phyloP scores from a whole-genome alignment of 2,329 filamentous ascomycete genomes.

The Botryotinia globosa region DNA sequence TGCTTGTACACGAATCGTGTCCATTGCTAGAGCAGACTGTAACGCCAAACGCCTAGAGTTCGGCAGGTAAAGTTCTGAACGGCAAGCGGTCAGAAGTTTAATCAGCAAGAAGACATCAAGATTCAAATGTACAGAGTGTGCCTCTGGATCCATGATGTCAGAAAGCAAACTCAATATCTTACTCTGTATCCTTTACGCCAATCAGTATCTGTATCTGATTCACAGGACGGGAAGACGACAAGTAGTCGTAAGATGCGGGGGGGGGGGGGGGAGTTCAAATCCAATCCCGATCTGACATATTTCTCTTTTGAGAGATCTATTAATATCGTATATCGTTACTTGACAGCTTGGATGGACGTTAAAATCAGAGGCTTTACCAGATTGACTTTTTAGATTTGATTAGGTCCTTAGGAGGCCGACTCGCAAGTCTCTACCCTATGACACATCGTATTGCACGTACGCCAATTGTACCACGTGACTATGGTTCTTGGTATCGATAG shows the following conservation, averaged over 20 bases:
- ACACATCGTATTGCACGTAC: neutral
- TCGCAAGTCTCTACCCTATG: neutral
- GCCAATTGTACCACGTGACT: neutral
- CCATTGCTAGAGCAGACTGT: neutral
- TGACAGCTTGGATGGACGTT: neutral
- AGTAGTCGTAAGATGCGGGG: neutral
- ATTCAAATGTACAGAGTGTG: neutral
- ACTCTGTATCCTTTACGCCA: neutral
- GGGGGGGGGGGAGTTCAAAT: neutral
- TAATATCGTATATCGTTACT: neutral
- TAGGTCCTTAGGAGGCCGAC: neutral
- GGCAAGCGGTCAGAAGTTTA: too few species aligned
- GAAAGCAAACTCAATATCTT: neutral
- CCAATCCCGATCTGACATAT: neutral
- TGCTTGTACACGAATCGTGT: constrained; percentile 9
- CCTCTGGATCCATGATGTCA: constrained; percentile 1
- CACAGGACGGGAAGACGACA: neutral
- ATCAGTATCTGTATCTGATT: neutral
- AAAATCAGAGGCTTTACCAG: neutral
- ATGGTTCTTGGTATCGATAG: neutral
- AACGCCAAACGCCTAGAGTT: neutral
- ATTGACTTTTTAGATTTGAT: neutral
- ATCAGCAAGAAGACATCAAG: neutral
- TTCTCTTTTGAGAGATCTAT: neutral
- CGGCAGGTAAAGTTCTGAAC: neutral